These are phyloP conservation scores for Mangifera indica DNA, from an alignment of 345 rosid genomes.

Conservation along the genomic window DNA sequence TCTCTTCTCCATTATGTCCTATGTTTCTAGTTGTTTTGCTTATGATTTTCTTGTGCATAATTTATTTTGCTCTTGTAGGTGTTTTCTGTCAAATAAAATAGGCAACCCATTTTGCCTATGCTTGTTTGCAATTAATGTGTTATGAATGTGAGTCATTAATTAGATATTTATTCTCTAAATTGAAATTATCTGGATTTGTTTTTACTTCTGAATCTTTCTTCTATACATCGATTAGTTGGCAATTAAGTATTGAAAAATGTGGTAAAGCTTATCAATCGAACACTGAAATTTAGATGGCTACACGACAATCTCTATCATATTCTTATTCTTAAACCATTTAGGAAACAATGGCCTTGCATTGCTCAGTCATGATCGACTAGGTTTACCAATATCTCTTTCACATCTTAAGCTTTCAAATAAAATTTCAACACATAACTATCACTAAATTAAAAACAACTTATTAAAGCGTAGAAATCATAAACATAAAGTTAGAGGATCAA, in stretches of 20 bases:
- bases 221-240: background rate
- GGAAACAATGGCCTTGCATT: too few relatives aligned
- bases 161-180: background rate
- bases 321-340: too few relatives aligned
- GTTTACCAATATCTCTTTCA: too few relatives aligned
- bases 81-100: constrained; percentile 10
- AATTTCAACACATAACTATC: too few relatives aligned
- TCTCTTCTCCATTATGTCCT: background rate
- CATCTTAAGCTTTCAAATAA: too few relatives aligned
- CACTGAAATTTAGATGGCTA: too few relatives aligned
- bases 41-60: background rate
- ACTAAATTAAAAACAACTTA: too few relatives aligned
- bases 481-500: too few relatives aligned
- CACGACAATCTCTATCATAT: too few relatives aligned
- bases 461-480: too few relatives aligned
- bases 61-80: background rate
- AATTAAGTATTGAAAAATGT: background rate
- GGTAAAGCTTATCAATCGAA: background rate
- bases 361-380: too few relatives aligned
- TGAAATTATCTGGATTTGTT: background rate
- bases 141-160: background rate
- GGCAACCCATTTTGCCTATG: constrained; percentile 16
- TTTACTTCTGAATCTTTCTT: background rate
- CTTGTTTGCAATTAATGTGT: background rate
- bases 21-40: background rate